Evolutionary conservation across 108 stramenopile genomes (phyloP), one percentile per base, ranked within the genome.

Genomic region (Nitzschia putrida): DNA sequence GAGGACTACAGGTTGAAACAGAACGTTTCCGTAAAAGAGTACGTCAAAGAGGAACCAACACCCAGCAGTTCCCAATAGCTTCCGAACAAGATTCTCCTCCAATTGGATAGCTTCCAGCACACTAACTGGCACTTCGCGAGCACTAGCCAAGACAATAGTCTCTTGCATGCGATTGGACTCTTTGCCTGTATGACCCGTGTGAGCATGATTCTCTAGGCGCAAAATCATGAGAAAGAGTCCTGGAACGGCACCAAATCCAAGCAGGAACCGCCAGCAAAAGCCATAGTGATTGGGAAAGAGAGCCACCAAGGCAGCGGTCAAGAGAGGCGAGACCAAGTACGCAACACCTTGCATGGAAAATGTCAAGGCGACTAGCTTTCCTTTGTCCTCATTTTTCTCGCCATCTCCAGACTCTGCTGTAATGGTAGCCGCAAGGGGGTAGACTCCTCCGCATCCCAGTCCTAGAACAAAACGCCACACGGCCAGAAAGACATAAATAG

Each of bases 1-100:
- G 1, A 88, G 71, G 12, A 85, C 87, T 12, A 88, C 50, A 26
- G 83, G 82, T 42, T 83, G 82, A 68, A 88, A 88, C 5, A 88
- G 55, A 41, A 80, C 71, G 54, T 86, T 85, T 13, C 85, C 87
- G 54, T 88, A 88, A 42, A 82, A 84, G 0, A 83, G 57, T 43
- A 86, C 67, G 51, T 88, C 85, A 60, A 85, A 88, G 11, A 88
- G 83, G 63, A 88, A 84, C 87, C 87, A 88, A 14, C 77, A 82
- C 11, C 84, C 87, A 43, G 72, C 87, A 41, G 87, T 88, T 8
- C 85, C 87, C 44, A 72, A 50, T 25, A 84, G 71, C 55, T 88
- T 85, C 20, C 67, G 51, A 13, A 56, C 58, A 18, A 85, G 58
- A 25, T 73, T 45, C 16, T 63, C 70, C 50, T 88, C 86, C 20